A percentile compares a stretch with the other conserved stretches of the same genome.
Evolutionary conservation across 768 basidiomycete species (phyloP).

Genomic region (Strobilomyces dryophilus): DNA sequence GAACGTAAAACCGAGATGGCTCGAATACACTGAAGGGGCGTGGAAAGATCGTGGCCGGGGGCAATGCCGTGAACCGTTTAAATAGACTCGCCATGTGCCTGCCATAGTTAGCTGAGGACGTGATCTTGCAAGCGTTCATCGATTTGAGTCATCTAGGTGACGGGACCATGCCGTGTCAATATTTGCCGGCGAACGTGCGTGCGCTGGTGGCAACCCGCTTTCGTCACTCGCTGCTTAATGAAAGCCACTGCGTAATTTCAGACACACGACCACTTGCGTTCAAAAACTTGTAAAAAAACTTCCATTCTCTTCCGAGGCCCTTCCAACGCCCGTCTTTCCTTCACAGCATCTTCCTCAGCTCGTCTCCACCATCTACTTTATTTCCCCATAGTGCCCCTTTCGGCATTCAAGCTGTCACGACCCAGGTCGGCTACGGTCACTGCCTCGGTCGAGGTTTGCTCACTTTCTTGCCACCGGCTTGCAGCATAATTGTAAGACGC

Average conservation of each 20-base stretch:
- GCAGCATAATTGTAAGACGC: constrained; percentile 1
- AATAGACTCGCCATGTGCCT: constrained; percentile 13
- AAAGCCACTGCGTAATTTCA: constrained; percentile 31
- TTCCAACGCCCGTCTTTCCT: constrained; percentile 3
- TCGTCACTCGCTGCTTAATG: constrained; percentile 19
- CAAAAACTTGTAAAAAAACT: constrained; percentile 20
- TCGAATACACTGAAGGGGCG: not conserved
- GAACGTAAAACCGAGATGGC: not conserved
- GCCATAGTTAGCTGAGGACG: constrained; percentile 1
- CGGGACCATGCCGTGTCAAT: constrained; percentile 16
- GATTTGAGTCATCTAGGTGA: constrained; percentile 17
- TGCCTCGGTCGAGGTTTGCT: constrained; percentile 1
- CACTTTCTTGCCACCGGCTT: constrained; percentile 5
- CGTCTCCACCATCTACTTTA: constrained; percentile 5
- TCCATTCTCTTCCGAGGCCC: constrained; percentile 12
- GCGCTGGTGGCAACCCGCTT: constrained; percentile 17
- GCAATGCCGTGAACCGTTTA: constrained; percentile 28
- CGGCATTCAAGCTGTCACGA: constrained; percentile 1
- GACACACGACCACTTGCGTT: constrained; percentile 34
- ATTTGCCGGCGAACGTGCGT: constrained; percentile 38
- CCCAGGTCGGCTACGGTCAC: constrained; percentile 8
- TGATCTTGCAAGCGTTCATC: constrained; percentile 6
- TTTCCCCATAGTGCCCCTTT: constrained; percentile 11
- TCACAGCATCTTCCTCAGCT: constrained; percentile 2
- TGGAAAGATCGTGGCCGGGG: constrained; percentile 7